Evolutionary conservation across 73 alveolate genomes (phyloP), one percentile per base, ranked within the genome.

Genomic region (Paramecium sonneborni): DNA sequence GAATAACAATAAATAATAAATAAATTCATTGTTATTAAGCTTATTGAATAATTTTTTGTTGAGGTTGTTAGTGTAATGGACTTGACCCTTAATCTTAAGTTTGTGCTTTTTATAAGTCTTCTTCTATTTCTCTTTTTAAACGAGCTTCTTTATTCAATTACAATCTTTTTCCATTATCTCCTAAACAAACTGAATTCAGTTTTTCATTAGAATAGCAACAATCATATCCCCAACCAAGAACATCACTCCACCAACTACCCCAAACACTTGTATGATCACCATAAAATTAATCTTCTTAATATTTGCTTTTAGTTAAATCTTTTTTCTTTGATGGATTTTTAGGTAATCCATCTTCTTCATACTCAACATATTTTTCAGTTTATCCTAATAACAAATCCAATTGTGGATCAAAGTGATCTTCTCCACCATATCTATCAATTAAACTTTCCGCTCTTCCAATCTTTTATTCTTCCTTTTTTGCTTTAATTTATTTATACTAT

Each of bases 151-250:
- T 62, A 62, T 62, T 62, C 26, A 26, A 21, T 62, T 62, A 62
- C 24, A 93, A 89, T 82, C 88, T 95, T 32, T 52, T 93, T 55
- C 92, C 92, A 9, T 92, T 93, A 56, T 93, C 96, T n/a, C 98
- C 98, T 20, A 39, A 67, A 76, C 98, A 95, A 8, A 28, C 86
- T 9, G 93, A 34, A 23, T 79, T 32, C n/a, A n/a, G 68, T 85
- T 86, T 95, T 30, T 72, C 93, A 69, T 85, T 86, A 14, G 95
- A 82, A 68, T 62, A 79, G 55, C 98, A 95, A 86, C 98, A 95
- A 39, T 93, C 92, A 74, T 79, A 95, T 1, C 97, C 98, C 97
- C 97, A 93, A 18, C 98, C 98, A 41, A 95, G 92, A 9, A 48
- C 85, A 18, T 37, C 85, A 74, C 94, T 96, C 93, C 93, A 94